Conservation (phyloP, 441 rosid genomes). For the Euphorbia celastroides region DNA sequence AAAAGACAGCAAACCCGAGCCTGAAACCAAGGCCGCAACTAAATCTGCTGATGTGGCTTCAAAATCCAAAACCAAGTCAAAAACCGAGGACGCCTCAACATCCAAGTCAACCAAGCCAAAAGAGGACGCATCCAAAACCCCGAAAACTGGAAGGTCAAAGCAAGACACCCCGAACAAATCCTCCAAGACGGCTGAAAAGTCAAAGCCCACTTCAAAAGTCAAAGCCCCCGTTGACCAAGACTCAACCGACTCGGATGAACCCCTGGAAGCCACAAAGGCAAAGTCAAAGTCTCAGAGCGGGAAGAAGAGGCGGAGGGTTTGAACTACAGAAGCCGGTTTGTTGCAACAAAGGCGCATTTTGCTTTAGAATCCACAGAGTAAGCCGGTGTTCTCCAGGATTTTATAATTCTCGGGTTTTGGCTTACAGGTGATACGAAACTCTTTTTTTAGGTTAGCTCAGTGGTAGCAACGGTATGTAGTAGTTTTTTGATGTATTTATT, state of each 20-base stretch:
- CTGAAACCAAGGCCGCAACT: slow-evolving; percentile 27
- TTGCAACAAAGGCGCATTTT: slow-evolving; percentile 5
- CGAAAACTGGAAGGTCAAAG: slow-evolving; percentile 49
- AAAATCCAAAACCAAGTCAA: slow-evolving; percentile 41
- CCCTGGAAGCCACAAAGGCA: slow-evolving; percentile 35
- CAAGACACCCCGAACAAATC: slow-evolving; percentile 37
- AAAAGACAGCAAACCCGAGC: slow-evolving; percentile 41
- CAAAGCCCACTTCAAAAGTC: slow-evolving; percentile 51
- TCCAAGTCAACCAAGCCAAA: slow-evolving; percentile 46
- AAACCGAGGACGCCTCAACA: slow-evolving; percentile 24
- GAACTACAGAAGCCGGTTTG: not conserved
- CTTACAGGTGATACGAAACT: not conserved
- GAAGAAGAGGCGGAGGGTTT: slow-evolving; percentile 58
- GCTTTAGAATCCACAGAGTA: slow-evolving; percentile 16
- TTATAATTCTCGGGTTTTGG: not conserved
- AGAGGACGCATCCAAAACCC: slow-evolving; percentile 33
- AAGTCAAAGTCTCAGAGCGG: slow-evolving; percentile 43
- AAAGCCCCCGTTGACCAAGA: slow-evolving; percentile 48
- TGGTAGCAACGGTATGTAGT: slow-evolving; percentile 20
- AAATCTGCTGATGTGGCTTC: slow-evolving; percentile 32
- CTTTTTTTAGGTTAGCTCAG: slow-evolving; percentile 26
- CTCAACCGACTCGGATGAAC: slow-evolving; percentile 43
- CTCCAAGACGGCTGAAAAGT: slow-evolving; percentile 40
- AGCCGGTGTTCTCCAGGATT: slow-evolving; percentile 23
- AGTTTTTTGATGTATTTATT: too few species aligned